Base-by-base conservation (phyloP, 2,329 filamentous ascomycete species). In the Stemphylium beticola region DNA sequence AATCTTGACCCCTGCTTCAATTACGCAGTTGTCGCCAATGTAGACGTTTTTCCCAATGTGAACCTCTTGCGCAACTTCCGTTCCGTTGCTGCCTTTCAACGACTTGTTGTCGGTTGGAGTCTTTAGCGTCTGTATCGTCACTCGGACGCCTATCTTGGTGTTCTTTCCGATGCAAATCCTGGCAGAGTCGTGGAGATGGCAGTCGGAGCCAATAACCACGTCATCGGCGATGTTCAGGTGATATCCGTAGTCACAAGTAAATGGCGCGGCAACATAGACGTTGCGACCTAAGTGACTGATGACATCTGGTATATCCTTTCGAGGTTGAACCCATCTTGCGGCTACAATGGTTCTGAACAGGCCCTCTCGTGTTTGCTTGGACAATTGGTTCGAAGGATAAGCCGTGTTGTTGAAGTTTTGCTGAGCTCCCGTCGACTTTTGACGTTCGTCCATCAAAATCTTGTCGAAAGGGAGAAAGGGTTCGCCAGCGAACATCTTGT, bases 181-280 rank as follows among this genome's bases (percentile, higher is more conserved):
- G 71, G 88, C 90, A n/a, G 92, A 88, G 72, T 99, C 95, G 51
- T 93, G 86, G 69, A 98, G 88, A 22, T 87, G 88, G 75, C 93
- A 97, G 67, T 91, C 90, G 50, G 90, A 85, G 15, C 89, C 91
- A 62, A 99, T 90, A 50, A 88, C 85, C 2, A 96, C 91, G 60
- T 95, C 88, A 64, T 93, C 88, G 11, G 91, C 93, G 62, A 99
- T 90, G 42, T 85, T 84, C 66, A 98, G 89, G 74, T 99, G 98
- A 78, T 96, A 98, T 0, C 95, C 95, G 69, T 97, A 97, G 68
- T 97, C 92, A 73, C 93, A 97, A 41, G 83, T 87, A 74, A 99
- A 98, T 0, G 93, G 93, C 2, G 90, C 87, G 68, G 96, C 92
- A 22, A 99, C 89, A 37, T 88, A 82, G 4, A 91, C 88, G 50